Conservation (phyloP, 176 grass and related monocot species). For the Avena atlantica region DNA sequence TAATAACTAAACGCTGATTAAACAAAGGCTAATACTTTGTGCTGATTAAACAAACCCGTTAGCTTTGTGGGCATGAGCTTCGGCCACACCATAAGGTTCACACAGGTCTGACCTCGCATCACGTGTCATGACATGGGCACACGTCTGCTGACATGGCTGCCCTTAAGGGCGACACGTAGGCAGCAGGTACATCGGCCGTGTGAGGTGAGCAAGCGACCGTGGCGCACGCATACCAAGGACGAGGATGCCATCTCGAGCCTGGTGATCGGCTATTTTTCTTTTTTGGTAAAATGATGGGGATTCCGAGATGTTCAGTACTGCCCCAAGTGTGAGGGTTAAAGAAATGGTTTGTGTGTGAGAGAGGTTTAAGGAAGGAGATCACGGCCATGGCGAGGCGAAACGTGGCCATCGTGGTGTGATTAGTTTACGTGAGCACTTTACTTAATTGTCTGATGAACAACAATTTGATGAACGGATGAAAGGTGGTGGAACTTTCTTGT, state of each 20-base stretch:
- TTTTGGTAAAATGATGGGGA: constrained; percentile 33
- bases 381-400: neutral
- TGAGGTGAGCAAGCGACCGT: neutral
- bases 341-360: neutral
- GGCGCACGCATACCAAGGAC: neutral
- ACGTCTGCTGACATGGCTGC: neutral
- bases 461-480: neutral
- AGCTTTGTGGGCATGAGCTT: constrained; percentile 2
- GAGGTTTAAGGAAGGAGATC: constrained; percentile 31
- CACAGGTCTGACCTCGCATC: neutral
- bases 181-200: neutral
- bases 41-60: neutral
- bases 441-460: constrained; percentile 18
- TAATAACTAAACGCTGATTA: neutral
- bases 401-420: constrained; percentile 23
- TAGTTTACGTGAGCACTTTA: constrained; percentile 46
- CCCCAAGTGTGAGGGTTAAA: constrained; percentile 42
- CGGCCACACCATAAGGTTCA: constrained; percentile 24
- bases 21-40: neutral
- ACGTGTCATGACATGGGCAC: neutral
- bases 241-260: constrained; percentile 30
- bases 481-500: constrained; percentile 48
- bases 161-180: neutral
- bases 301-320: neutral
- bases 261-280: constrained; percentile 5